These are phyloP conservation scores for Westerdykella aurantiaca DNA, from an alignment of 2,329 filamentous ascomycete species.

Conservation along the genomic window DNA sequence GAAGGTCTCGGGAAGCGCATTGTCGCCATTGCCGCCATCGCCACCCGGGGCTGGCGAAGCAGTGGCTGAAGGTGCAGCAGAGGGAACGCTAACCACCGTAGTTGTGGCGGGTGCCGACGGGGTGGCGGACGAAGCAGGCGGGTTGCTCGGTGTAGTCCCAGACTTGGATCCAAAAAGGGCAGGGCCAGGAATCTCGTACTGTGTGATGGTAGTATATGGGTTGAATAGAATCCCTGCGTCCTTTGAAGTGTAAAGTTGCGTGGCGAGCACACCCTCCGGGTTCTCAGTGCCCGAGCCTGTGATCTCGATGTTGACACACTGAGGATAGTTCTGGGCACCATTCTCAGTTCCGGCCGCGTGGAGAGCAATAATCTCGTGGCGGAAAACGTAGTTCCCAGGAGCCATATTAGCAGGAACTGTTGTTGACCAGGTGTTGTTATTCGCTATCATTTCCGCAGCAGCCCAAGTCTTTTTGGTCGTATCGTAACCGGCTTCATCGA, in stretches of 20 bases:
- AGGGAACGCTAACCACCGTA: not conserved
- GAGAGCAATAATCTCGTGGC: slow-evolving; percentile 51
- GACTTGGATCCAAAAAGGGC: slow-evolving; percentile 24
- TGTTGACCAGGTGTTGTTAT: slow-evolving; percentile 47
- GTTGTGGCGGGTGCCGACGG: slow-evolving; percentile 3
- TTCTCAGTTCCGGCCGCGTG: slow-evolving; percentile 41
- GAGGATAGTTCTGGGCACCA: slow-evolving; percentile 50
- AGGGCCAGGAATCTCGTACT: slow-evolving; percentile 43
- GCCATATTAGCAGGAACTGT: slow-evolving; percentile 42
- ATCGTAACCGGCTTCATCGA: slow-evolving; percentile 28
- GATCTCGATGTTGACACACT: slow-evolving; percentile 49
- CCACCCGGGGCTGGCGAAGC: slow-evolving; percentile 6
- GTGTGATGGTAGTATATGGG: slow-evolving; percentile 32
- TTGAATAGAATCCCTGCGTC: slow-evolving; percentile 42
- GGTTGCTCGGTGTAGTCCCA: slow-evolving; percentile 10
- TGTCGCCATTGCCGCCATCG: slow-evolving; percentile 6
- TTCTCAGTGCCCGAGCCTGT: slow-evolving; percentile 43
- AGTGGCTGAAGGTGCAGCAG: slow-evolving; percentile 4
- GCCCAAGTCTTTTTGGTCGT: slow-evolving; percentile 32
- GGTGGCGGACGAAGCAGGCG: slow-evolving; percentile 5
- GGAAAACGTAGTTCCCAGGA: slow-evolving; percentile 50
- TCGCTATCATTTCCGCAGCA: slow-evolving; percentile 34
- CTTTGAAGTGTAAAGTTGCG: slow-evolving; percentile 41
- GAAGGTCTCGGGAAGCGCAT: slow-evolving; percentile 25
- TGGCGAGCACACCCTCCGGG: slow-evolving; percentile 47